Base-by-base conservation (phyloP, 441 rosid genomes). In the Populus trichocarpa region DNA sequence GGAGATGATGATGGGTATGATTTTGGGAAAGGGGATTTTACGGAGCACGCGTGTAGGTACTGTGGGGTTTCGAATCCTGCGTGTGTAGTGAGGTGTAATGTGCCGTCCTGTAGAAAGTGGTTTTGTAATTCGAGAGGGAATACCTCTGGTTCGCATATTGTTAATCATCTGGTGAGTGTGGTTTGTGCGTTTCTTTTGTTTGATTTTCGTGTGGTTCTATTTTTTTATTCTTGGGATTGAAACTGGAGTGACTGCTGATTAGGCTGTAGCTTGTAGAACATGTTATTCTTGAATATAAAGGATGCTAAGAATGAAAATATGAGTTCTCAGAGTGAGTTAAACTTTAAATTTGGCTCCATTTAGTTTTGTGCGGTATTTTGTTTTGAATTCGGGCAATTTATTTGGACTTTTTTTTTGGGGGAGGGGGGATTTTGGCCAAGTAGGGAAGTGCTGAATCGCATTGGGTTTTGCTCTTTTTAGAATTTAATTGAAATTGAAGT, bases 21-120 rank as follows among this genome's bases (percentile, higher is more conserved):
- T 71, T 92, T 83, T 75, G 96, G 95, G n/a, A 89, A 91, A 84
- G 93, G 90, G 53, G 90, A 91, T 88, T 92, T 92, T 80, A 91
- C 91, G 20, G 99, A 97, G 89, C 98, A 95, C 71, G 97, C 99
- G 0, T 97, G 99, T 80, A 86, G 90, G 83, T 97, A 97, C 82
- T 97, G 99, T 73, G 99, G 99, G 64, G 97, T 95, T 79, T 90
- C 99, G 20, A 97, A 97, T 79, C 99, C 99, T 5, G 96, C 99
- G 3, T 97, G 99, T 69, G 99, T 97, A 32, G 99, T 91, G 50
- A 86, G 99, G 83, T 97, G 99, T 74, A 97, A 97, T 82, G 97
- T 95, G 75, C 95, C 99, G 22, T 97, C 99, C 0, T 97, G 99
- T 79, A 86, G 99, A 74, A 97, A 97, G 87, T 97, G 99, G 99